These are phyloP conservation scores for Metschnikowia koreensis DNA, from an alignment of 805 yeast species.

Conservation along the genomic window DNA sequence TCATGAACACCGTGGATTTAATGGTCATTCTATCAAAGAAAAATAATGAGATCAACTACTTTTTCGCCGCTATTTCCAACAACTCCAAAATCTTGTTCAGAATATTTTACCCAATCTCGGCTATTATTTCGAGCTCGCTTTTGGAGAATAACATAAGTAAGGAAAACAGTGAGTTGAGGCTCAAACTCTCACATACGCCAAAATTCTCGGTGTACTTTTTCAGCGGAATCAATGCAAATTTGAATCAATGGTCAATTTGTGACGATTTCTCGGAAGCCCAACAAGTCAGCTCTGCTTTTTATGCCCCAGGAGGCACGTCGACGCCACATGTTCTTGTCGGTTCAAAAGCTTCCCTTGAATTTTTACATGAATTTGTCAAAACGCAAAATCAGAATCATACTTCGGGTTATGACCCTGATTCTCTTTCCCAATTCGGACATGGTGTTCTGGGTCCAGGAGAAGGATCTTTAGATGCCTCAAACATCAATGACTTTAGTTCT, in stretches of 20 bases:
- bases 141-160: conserved; percentile 44
- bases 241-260: conserved; percentile 75
- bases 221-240: conserved; percentile 49
- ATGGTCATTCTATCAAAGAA: conserved; percentile 68
- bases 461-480: not conserved
- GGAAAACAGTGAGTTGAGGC: conserved; percentile 46
- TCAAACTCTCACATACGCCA: conserved; percentile 59
- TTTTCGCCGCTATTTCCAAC: conserved; percentile 71
- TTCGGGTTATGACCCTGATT: not conserved
- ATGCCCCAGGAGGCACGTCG: conserved; percentile 51
- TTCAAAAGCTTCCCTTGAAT: conserved; percentile 45
- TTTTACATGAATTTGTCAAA: conserved; percentile 51
- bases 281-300: conserved; percentile 68
- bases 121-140: conserved; percentile 59
- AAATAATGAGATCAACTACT: conserved; percentile 72
- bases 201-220: conserved; percentile 76
- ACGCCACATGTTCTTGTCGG: conserved; percentile 73
- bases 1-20: conserved; percentile 69
- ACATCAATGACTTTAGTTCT: not conserved
- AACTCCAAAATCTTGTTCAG: conserved; percentile 67
- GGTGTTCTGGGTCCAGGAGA: not conserved
- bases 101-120: conserved; percentile 64
- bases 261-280: conserved; percentile 84
- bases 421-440: not conserved
- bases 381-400: conserved; percentile 31